These are phyloP conservation scores for Talaromyces trachyspermus DNA, from an alignment of 495 filamentous ascomycete genomes.

Conservation along the genomic window DNA sequence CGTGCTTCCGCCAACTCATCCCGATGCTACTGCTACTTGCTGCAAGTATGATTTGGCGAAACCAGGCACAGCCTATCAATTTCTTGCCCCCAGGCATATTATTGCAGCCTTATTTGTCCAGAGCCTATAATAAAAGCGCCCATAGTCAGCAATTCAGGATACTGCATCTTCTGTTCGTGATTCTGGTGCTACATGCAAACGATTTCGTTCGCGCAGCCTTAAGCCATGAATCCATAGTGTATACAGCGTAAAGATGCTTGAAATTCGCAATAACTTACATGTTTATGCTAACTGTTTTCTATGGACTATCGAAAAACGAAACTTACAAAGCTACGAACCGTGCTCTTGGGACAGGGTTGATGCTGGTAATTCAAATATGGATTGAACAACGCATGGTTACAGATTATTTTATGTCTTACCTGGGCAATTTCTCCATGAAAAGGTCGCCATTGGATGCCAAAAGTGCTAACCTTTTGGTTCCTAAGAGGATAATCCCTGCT, in stretches of 20 bases:
- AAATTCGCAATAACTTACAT: too few relatives aligned
- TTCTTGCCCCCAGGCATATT: background rate
- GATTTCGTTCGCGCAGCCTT: too few relatives aligned
- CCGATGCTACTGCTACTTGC: background rate
- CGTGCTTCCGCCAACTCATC: background rate
- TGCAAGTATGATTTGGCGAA: background rate
- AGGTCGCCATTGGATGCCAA: too few relatives aligned
- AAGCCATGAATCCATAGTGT: too few relatives aligned
- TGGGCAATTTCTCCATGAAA: background rate
- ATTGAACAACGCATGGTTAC: slow-evolving; percentile 1
- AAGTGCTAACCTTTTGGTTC: too few relatives aligned
- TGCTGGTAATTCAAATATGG: background rate
- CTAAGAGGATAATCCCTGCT: too few relatives aligned
- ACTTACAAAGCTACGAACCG: background rate
- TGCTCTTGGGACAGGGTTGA: background rate
- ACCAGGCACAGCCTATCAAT: background rate
- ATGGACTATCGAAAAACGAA: background rate
- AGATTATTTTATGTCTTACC: background rate
- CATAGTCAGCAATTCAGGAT: too few relatives aligned
- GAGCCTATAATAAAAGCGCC: too few relatives aligned
- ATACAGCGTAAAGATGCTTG: too few relatives aligned
- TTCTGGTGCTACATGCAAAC: too few relatives aligned
- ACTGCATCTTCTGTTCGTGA: too few relatives aligned
- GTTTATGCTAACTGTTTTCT: too few relatives aligned
- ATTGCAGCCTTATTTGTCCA: background rate